Percentiles rank a stretch among this genome's conserved stretches.
phyloP scores from a whole-genome alignment of 345 rosid genomes.

The Eucalyptus camaldulensis region DNA sequence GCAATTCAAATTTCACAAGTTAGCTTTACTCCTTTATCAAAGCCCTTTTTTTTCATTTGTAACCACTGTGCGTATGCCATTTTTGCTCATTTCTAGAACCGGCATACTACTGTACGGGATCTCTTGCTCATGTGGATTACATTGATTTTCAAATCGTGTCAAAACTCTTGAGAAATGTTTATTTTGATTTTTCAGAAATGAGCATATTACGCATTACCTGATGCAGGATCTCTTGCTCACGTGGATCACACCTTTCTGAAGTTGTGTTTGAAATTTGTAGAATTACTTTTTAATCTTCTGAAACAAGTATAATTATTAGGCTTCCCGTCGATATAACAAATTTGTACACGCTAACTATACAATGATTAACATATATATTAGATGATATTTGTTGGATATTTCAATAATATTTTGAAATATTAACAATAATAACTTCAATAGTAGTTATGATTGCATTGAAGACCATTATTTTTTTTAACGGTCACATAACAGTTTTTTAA shows the following conservation, averaged over 20 bases:
- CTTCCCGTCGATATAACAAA: not conserved
- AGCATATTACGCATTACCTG: not conserved
- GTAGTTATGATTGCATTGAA: too few relatives aligned
- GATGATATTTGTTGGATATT: not conserved
- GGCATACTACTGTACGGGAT: accelerated
- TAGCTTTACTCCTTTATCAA: not conserved
- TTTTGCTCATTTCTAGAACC: not conserved
- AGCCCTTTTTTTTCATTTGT: not conserved
- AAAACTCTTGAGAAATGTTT: not conserved
- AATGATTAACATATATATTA: not conserved
- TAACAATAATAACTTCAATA: too few relatives aligned
- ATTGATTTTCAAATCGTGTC: not conserved
- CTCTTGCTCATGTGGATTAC: not conserved
- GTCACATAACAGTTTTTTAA: too few relatives aligned
- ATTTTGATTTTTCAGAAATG: not conserved
- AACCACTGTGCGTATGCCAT: not conserved
- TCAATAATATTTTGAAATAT: too few relatives aligned
- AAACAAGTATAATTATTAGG: not conserved
- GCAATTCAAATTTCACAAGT: not conserved
- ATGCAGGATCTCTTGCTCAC: not conserved
- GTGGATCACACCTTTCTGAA: not conserved
- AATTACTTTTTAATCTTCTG: not conserved
- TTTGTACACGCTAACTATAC: not conserved
- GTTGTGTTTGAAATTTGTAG: not conserved
- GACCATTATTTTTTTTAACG: too few relatives aligned